These are phyloP conservation scores for Diaporthe humulicola DNA, from an alignment of 2,329 filamentous ascomycete species.

Conservation along the genomic window DNA sequence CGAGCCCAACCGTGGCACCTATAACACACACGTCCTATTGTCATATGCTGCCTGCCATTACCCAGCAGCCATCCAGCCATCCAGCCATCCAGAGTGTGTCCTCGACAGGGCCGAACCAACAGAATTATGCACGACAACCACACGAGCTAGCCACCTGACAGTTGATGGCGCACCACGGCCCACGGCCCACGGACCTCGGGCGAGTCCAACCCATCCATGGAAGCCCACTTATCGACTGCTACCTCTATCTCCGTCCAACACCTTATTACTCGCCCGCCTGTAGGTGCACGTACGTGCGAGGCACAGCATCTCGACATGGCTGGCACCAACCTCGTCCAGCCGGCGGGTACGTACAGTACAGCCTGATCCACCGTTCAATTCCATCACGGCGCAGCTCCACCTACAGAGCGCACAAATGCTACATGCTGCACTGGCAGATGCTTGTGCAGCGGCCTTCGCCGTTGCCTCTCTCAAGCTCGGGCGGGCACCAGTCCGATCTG, in stretches of 20 bases:
- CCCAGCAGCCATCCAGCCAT: background rate
- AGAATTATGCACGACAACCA: background rate
- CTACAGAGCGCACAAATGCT: background rate
- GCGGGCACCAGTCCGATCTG: slow-evolving; percentile 22
- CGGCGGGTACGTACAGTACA: slow-evolving; percentile 18
- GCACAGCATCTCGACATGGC: background rate
- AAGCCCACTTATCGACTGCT: background rate
- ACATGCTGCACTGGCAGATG: slow-evolving; percentile 16
- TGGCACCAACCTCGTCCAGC: background rate
- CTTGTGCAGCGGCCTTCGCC: slow-evolving; percentile 16
- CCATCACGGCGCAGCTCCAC: slow-evolving; percentile 1
- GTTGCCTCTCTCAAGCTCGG: background rate
- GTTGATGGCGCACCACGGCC: background rate
- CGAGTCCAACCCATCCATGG: background rate
- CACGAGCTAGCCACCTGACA: background rate
- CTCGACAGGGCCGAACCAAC: background rate
- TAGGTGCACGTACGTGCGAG: background rate
- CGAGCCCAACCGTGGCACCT: slow-evolving; percentile 8
- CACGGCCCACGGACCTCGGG: background rate
- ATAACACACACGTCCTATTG: slow-evolving; percentile 21
- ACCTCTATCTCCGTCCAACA: background rate
- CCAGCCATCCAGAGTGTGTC: background rate
- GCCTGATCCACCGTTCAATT: background rate
- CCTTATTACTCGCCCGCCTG: background rate
- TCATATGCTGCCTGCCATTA: slow-evolving; percentile 18